These are phyloP conservation scores for Penstemon newberryi DNA, from an alignment of 257 asterid species.

Conservation along the genomic window DNA sequence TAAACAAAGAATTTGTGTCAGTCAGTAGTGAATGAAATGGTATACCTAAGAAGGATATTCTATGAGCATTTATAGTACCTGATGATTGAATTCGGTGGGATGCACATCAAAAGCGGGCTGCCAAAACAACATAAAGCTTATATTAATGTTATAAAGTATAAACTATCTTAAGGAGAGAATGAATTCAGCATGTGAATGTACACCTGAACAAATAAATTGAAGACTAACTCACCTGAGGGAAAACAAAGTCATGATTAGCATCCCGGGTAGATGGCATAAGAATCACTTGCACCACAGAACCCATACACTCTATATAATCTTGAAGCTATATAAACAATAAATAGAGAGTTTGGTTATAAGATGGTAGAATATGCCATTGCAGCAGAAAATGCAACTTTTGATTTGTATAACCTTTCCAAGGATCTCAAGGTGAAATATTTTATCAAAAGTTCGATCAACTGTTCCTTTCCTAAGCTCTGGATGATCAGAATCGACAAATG, in stretches of 20 bases:
- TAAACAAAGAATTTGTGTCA: conserved; percentile 15
- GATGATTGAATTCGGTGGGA: conserved; percentile 52
- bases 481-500: conserved; percentile 91
- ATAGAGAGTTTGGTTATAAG: conserved; percentile 22
- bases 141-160: conserved; percentile 14
- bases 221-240: conserved; percentile 71
- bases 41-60: neutral
- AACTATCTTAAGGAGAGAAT: conserved; percentile 18
- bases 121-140: conserved; percentile 32
- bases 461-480: conserved; percentile 76
- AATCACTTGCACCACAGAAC: conserved; percentile 73
- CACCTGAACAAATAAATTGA: conserved; percentile 9
- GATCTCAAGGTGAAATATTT: conserved; percentile 67
- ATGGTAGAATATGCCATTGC: conserved; percentile 16
- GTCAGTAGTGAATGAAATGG: conserved; percentile 13
- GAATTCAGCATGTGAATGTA: conserved; percentile 20
- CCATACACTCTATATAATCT: conserved; percentile 95
- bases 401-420: conserved; percentile 72
- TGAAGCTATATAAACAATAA: conserved; percentile 59
- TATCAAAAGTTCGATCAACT: conserved; percentile 64
- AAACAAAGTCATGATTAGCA: conserved; percentile 92
- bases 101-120: conserved; percentile 86
- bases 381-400: conserved; percentile 16
- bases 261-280: conserved; percentile 89
- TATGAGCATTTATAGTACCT: conserved; percentile 50